Percentiles rank a stretch among this genome's conserved stretches.
Evolutionary conservation across 2,329 filamentous ascomycete genomes (phyloP).

Genomic region (Coniochaeta prunicola): DNA sequence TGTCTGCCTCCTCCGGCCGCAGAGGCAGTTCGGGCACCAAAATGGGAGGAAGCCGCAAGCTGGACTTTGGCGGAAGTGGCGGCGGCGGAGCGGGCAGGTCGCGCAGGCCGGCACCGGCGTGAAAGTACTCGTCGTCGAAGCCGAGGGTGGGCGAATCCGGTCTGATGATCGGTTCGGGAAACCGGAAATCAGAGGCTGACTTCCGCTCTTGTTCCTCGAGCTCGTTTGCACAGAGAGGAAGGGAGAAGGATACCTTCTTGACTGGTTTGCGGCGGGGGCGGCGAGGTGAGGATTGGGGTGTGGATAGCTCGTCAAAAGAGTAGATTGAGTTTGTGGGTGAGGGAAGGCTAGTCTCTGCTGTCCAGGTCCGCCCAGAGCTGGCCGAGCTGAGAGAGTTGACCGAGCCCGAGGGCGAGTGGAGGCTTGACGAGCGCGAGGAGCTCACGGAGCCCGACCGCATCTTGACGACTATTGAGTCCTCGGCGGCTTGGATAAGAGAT

Average conservation of each 20-base stretch:
- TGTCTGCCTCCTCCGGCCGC: constrained; percentile 8
- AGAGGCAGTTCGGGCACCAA: constrained; percentile 10
- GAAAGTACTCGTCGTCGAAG: constrained; percentile 36
- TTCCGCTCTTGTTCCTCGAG: constrained; percentile 21
- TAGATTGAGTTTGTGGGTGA: constrained; percentile 39
- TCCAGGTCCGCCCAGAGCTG: constrained; percentile 20
- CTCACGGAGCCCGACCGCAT: constrained; percentile 27
- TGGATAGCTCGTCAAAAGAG: constrained; percentile 23
- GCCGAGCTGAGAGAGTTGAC: constrained; percentile 25
- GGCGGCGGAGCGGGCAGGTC: constrained; percentile 18
- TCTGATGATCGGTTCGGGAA: constrained; percentile 39
- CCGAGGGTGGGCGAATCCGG: constrained; percentile 56
- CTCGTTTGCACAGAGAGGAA: constrained; percentile 16
- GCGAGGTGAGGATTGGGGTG: constrained; percentile 5
- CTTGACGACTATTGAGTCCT: constrained; percentile 28
- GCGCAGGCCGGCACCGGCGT: constrained; percentile 13
- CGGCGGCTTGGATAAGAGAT: constrained; percentile 37
- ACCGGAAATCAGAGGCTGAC: constrained; percentile 20
- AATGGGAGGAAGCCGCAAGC: not conserved
- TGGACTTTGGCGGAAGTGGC: constrained; percentile 8
- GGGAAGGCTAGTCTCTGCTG: constrained; percentile 33
- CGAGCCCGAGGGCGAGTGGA: constrained; percentile 40
- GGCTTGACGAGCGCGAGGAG: constrained; percentile 26
- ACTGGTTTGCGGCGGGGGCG: constrained; percentile 18
- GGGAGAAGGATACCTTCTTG: constrained; percentile 37